These are phyloP conservation scores for Candida broadrunensis DNA, from an alignment of 805 yeast species.

Conservation along the genomic window DNA sequence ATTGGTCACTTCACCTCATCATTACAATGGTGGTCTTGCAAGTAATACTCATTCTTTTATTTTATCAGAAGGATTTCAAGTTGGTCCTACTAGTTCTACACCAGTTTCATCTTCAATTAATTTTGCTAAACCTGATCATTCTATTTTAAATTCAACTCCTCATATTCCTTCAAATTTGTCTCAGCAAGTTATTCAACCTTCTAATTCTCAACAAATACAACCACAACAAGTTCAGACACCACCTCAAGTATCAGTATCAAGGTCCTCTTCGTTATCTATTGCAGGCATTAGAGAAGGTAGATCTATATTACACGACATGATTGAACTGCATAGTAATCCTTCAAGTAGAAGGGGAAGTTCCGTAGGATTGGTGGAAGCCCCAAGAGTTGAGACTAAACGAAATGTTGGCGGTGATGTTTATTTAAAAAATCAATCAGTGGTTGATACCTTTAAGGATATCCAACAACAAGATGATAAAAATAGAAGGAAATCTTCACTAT, in stretches of 20 bases:
- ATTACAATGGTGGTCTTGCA: not conserved
- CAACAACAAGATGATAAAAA: slow-evolving; percentile 40
- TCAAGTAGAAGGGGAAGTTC: slow-evolving; percentile 31
- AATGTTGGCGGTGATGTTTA: slow-evolving; percentile 46
- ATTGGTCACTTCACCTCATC: not conserved
- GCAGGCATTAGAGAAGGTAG: slow-evolving; percentile 28
- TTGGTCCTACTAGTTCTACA: slow-evolving; percentile 11
- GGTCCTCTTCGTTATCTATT: slow-evolving; percentile 9
- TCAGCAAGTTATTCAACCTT: not conserved
- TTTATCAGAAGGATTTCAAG: slow-evolving; percentile 26
- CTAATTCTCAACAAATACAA: not conserved
- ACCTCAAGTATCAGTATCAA: slow-evolving; percentile 6
- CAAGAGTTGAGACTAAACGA: slow-evolving; percentile 43
- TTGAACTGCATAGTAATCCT: slow-evolving; percentile 19
- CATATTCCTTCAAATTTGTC: slow-evolving; percentile 18
- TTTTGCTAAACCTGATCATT: not conserved
- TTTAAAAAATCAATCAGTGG: slow-evolving; percentile 37
- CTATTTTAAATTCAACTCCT: slow-evolving; percentile 5
- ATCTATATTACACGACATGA: slow-evolving; percentile 30
- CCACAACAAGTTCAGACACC: not conserved
- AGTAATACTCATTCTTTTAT: slow-evolving; percentile 22
- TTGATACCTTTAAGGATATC: slow-evolving; percentile 42
- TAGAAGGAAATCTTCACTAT: slow-evolving; percentile 27
- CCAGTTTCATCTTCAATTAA: not conserved
- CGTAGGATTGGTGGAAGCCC: slow-evolving; percentile 31